Base-by-base conservation (phyloP, 176 grass and related monocot genomes). In the Rhynchospora breviuscula region DNA sequence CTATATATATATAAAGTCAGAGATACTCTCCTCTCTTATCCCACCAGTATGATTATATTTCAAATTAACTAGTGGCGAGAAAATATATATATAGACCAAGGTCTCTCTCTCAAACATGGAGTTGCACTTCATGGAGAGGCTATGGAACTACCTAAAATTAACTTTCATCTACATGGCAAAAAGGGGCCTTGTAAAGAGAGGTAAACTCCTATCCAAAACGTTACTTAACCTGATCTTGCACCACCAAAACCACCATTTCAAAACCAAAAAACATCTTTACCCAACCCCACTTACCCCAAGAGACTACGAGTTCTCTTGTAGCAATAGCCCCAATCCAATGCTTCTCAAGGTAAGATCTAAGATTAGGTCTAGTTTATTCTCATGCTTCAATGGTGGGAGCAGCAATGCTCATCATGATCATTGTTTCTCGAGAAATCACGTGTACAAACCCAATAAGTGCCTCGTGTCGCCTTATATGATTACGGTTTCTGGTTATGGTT, bases 241-340 rank as follows among this genome's bases (percentile, higher is more conserved):
- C 59, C 80, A 25, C 11, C 40, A 64, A 64, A 80, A 47, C 19
- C 33, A 90, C 25, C 57, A 11, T 53, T 59, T 4, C 71, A 81
- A 66, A 40, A 3, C 4, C 8, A 6, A 23, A 49, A 35, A 58
- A 12, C 10, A 56, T 1, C 48, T 72, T 74, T 74, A 68, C 63
- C 31, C 59, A 69, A 60, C 79, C 17, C 33, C 82, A 1, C 79
- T 81, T 22, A 66, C 81, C n/a, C 29, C 85, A 15, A 61, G 33
- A 56, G 94, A 91, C 67, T 82, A 81, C 63, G 91, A 97, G 84
- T 97, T 97, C 87, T 97, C 94, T 11, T 97, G 91, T 63, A 89
- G 78, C 60, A 75, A 84, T 52, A 97, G 87, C 89, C 94, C 94
- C 10, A 83, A 86, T 86, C 91, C 86, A 1, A 58, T 85, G 47